These are phyloP conservation scores for Lachancea thermotolerans DNA, from an alignment of 805 yeast genomes.

Conservation along the genomic window DNA sequence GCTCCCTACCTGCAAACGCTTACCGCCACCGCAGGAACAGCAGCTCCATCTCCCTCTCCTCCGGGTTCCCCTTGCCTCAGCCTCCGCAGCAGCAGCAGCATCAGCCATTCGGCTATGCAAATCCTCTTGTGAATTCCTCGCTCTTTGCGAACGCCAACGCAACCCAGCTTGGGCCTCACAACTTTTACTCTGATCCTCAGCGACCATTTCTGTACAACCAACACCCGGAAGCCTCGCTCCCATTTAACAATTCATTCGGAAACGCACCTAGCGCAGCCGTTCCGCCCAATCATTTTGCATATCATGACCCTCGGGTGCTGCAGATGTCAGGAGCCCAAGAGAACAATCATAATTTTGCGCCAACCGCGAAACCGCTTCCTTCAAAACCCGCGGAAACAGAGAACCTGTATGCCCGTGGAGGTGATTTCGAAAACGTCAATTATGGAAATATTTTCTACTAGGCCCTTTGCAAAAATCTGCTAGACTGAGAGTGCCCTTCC, in stretches of 20 bases:
- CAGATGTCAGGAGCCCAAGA: slow-evolving; percentile 6
- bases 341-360: background rate
- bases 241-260: slow-evolving; percentile 1
- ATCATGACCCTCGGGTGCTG: slow-evolving; percentile 5
- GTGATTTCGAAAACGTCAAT: slow-evolving; percentile 3
- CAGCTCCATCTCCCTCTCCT: slow-evolving; percentile 19
- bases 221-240: slow-evolving; percentile 2
- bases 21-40: slow-evolving; percentile 25
- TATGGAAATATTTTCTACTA: slow-evolving; percentile 2
- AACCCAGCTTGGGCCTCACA: background rate
- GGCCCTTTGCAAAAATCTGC: slow-evolving; percentile 1
- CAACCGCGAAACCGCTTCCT: background rate
- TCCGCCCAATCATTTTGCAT: slow-evolving; percentile 5
- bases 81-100: background rate
- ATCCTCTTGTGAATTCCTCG: slow-evolving; percentile 1
- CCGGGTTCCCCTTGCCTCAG: slow-evolving; percentile 1
- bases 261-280: slow-evolving; percentile 1
- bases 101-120: slow-evolving; percentile 1
- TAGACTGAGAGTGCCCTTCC: background rate
- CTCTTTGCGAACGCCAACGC: background rate
- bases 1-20: slow-evolving; percentile 29
- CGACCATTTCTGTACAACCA: slow-evolving; percentile 2
- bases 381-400: background rate
- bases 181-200: background rate
- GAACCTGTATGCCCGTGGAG: slow-evolving; percentile 1